These are phyloP conservation scores for Atalantia buxifolia DNA, from an alignment of 345 rosid genomes.

Conservation along the genomic window DNA sequence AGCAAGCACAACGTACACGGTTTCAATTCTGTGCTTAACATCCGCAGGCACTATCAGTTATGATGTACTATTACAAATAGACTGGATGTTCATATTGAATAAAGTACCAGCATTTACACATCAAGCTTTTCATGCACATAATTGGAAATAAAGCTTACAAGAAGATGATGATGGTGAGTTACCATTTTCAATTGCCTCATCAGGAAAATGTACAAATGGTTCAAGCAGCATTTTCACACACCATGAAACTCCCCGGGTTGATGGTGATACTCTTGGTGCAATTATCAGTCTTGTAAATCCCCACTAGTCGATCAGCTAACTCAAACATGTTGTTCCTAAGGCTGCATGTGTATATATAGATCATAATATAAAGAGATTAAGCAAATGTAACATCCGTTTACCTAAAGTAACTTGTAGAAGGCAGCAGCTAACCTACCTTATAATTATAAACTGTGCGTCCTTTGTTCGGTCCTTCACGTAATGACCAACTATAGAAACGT, in stretches of 20 bases:
- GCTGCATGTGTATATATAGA: conserved; percentile 40
- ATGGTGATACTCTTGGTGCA: conserved; percentile 97
- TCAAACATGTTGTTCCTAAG: conserved; percentile 99
- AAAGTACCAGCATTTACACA: background rate
- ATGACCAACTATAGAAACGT: conserved; percentile 97
- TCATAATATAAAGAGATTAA: background rate
- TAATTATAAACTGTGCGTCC: conserved; percentile 93
- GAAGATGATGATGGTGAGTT: background rate
- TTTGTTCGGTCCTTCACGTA: conserved; percentile 96
- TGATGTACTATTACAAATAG: background rate
- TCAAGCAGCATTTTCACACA: conserved; percentile 57
- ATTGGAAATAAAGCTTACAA: background rate
- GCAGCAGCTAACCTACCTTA: conserved; percentile 54
- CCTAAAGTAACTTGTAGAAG: background rate
- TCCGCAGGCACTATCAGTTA: background rate
- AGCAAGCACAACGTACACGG: background rate
- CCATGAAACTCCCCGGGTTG: conserved; percentile 78
- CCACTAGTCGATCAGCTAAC: conserved; percentile 89
- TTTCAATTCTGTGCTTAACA: background rate
- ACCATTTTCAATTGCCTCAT: background rate
- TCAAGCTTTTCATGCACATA: background rate
- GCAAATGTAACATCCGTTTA: background rate
- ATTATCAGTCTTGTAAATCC: conserved; percentile 94
- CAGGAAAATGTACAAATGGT: background rate
- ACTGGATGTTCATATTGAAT: background rate